These are phyloP conservation scores for Leptographium wingfieldii DNA, from an alignment of 2,329 filamentous ascomycete genomes.

Conservation along the genomic window DNA sequence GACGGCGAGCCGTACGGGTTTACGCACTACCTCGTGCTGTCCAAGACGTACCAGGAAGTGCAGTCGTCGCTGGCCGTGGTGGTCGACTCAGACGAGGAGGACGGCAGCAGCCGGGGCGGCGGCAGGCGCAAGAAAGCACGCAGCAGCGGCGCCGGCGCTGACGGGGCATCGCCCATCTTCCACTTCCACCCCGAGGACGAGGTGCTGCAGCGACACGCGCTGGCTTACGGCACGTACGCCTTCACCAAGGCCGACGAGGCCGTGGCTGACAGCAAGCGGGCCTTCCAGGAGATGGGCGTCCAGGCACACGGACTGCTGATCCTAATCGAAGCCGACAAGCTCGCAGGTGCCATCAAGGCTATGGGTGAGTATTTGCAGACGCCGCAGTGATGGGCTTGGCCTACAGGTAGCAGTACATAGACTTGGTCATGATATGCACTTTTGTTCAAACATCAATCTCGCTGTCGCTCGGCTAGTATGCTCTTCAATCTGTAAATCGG, in stretches of 20 bases:
- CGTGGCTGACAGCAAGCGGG: constrained; percentile 79
- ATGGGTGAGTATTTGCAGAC: constrained; percentile 61
- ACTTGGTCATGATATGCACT: neutral
- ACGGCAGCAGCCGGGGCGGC: constrained; percentile 40
- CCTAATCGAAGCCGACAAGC: constrained; percentile 68
- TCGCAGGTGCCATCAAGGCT: constrained; percentile 62
- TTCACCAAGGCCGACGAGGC: constrained; percentile 74
- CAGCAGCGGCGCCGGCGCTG: constrained; percentile 16
- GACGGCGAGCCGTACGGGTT: constrained; percentile 90
- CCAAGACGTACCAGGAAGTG: constrained; percentile 85
- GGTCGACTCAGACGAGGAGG: constrained; percentile 41
- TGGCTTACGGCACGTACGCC: constrained; percentile 56
- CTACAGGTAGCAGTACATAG: constrained; percentile 9
- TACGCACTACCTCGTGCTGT: constrained; percentile 82
- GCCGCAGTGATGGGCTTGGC: constrained; percentile 16
- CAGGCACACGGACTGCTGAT: constrained; percentile 75
- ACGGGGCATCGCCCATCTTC: constrained; percentile 46
- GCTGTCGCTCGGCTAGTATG: too few relatives aligned
- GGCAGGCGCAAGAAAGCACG: constrained; percentile 44
- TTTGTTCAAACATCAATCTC: too few relatives aligned
- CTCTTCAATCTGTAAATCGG: too few relatives aligned
- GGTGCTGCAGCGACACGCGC: constrained; percentile 63
- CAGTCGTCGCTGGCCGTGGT: constrained; percentile 49
- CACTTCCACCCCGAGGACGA: constrained; percentile 98
- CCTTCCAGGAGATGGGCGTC: constrained; percentile 88